These are phyloP conservation scores for Septoria petroselini DNA, from an alignment of 2,329 filamentous ascomycete species.

Conservation along the genomic window DNA sequence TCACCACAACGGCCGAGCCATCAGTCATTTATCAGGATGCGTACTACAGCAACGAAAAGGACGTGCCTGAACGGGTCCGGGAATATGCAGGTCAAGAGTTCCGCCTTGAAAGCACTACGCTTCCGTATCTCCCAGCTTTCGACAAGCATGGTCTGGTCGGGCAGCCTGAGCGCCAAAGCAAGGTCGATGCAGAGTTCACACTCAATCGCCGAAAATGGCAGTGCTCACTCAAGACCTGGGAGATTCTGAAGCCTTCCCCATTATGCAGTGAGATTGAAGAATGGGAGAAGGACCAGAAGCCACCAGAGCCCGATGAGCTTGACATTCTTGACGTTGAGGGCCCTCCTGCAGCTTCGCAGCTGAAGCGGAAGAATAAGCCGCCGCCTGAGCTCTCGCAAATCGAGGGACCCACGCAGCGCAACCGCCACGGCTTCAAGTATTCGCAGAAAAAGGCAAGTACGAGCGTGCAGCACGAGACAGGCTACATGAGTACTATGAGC, in stretches of 20 bases:
- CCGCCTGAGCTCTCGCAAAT: slow-evolving; percentile 70
- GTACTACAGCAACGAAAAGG: slow-evolving; percentile 77
- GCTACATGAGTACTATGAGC: slow-evolving; percentile 97
- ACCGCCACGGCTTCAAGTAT: slow-evolving; percentile 79
- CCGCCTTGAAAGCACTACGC: slow-evolving; percentile 67
- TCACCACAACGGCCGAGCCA: slow-evolving; percentile 60
- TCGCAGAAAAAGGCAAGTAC: slow-evolving; percentile 72
- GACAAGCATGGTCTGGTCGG: slow-evolving; percentile 48
- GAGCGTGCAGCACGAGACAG: slow-evolving; percentile 75
- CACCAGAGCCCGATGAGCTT: slow-evolving; percentile 19
- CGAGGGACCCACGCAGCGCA: slow-evolving; percentile 79
- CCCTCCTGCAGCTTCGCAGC: slow-evolving; percentile 32
- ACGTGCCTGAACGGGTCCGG: slow-evolving; percentile 71
- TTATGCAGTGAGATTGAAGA: slow-evolving; percentile 63
- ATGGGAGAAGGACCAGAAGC: slow-evolving; percentile 58
- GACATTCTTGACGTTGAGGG: slow-evolving; percentile 33
- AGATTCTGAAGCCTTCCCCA: slow-evolving; percentile 69
- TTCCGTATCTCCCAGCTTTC: slow-evolving; percentile 79
- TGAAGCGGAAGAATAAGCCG: slow-evolving; percentile 36
- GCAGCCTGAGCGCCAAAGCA: slow-evolving; percentile 56
- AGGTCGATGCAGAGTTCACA: slow-evolving; percentile 48
- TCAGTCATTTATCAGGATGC: slow-evolving; percentile 78
- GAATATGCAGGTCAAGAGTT: slow-evolving; percentile 91
- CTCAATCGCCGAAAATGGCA: slow-evolving; percentile 54
- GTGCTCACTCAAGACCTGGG: slow-evolving; percentile 71